Conservation (phyloP, 2,329 filamentous ascomycete species). For the Ustilaginoidea virens region DNA sequence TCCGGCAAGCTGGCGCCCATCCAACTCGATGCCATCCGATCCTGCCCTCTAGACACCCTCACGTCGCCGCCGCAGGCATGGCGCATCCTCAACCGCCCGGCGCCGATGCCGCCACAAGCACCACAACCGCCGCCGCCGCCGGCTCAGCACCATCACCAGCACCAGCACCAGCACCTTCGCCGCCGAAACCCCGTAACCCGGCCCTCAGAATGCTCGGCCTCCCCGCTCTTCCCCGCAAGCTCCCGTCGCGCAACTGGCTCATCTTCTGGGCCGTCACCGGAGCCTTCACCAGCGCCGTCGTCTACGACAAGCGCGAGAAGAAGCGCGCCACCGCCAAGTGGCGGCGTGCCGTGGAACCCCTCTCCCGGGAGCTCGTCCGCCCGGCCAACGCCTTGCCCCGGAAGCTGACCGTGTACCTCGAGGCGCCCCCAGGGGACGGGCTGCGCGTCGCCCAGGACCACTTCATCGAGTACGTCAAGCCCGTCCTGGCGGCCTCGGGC, state of each 20-base stretch:
- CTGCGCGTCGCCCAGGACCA: constrained; percentile 78
- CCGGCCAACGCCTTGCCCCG: constrained; percentile 57
- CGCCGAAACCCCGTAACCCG: constrained; percentile 42
- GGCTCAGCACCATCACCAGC: constrained; percentile 4
- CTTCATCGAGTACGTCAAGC: constrained; percentile 92
- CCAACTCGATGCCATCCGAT: neutral
- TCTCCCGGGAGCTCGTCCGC: constrained; percentile 61
- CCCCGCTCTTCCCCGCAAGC: constrained; percentile 64
- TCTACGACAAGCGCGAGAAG: constrained; percentile 90
- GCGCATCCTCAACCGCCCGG: neutral
- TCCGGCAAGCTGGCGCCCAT: too few species aligned
- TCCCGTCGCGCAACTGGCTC: constrained; percentile 94
- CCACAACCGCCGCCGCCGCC: constrained; percentile 12
- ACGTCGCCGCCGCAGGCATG: neutral
- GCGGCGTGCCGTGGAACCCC: constrained; percentile 69
- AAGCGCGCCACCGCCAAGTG: constrained; percentile 73
- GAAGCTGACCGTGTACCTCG: constrained; percentile 72
- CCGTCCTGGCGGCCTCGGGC: constrained; percentile 73
- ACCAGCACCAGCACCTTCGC: constrained; percentile 8
- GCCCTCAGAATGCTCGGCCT: constrained; percentile 70
- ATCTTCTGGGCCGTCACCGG: constrained; percentile 78
- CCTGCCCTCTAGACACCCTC: neutral
- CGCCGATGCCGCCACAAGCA: constrained; percentile 4
- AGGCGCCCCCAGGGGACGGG: constrained; percentile 75
- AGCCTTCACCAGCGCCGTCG: constrained; percentile 62